These are phyloP conservation scores for Fragaria ananassa DNA, from an alignment of 306 rosid genomes.

Conservation along the genomic window DNA sequence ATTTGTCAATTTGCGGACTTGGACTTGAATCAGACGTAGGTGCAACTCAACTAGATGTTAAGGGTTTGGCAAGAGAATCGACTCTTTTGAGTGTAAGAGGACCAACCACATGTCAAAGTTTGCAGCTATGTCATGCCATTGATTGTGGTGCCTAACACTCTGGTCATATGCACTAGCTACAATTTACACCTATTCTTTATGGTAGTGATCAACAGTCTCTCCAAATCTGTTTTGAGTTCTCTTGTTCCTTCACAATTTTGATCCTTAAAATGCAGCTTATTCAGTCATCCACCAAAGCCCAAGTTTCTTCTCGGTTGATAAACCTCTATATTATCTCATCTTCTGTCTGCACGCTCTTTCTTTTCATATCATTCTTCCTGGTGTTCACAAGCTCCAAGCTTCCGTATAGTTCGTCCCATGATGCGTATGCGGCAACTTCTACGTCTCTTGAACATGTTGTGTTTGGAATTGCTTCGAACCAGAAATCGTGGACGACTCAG, in stretches of 20 bases:
- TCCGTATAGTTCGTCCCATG: conserved; percentile 17
- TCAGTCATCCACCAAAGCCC: conserved; percentile 42
- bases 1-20: not conserved
- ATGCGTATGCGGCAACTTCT: conserved; percentile 34
- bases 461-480: conserved; percentile 77
- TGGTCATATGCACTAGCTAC: not conserved
- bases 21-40: not conserved
- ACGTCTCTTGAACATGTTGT: conserved; percentile 67
- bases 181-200: not conserved
- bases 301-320: conserved; percentile 27
- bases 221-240: not conserved
- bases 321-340: conserved; percentile 46
- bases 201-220: not conserved
- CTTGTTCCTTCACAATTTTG: no score
- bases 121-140: conserved; percentile 27
- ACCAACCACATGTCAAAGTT: conserved; percentile 26
- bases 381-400: conserved; percentile 27
- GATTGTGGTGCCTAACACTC: conserved; percentile 24
- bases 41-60: not conserved
- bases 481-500: conserved; percentile 46
- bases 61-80: not conserved
- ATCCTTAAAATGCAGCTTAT: conserved; percentile 45
- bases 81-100: not conserved
- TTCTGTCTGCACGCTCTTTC: conserved; percentile 49
- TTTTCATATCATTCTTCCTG: conserved; percentile 41